Evolutionary conservation across 2,329 filamentous ascomycete genomes (phyloP).

Genomic region (Ceratocystis cubensis): DNA sequence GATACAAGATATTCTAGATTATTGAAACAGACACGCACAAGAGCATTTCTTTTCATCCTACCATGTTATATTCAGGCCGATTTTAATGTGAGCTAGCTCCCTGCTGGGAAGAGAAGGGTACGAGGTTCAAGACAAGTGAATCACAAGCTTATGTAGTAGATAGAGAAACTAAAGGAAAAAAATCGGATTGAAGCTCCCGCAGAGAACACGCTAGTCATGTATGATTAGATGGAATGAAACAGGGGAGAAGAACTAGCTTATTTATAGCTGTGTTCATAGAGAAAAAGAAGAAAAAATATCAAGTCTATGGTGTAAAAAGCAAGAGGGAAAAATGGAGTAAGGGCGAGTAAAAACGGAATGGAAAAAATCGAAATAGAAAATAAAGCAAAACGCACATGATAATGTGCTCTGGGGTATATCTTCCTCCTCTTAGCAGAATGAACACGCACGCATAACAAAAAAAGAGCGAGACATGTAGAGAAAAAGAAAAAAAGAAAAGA

Average conservation of each 20-base stretch:
- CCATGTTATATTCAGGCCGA: neutral
- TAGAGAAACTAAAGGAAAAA: neutral
- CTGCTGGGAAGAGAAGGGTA: neutral
- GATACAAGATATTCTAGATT: neutral
- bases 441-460: neutral
- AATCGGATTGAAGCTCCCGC: neutral
- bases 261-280: too few relatives aligned
- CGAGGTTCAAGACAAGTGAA: neutral
- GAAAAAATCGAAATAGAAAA: constrained; percentile 14
- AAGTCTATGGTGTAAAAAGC: constrained; percentile 6
- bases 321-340: constrained; percentile 1
- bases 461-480: neutral
- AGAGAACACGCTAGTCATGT: neutral
- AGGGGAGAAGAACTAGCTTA: neutral
- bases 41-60: neutral
- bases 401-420: constrained; percentile 21
- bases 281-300: neutral
- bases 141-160: neutral
- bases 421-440: constrained; percentile 13
- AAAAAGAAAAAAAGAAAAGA: neutral
- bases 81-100: too few relatives aligned
- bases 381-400: constrained; percentile 13
- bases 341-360: constrained; percentile 3
- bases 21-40: neutral
- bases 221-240: neutral